A percentile compares a stretch with the other conserved stretches of the same genome.
These are phyloP conservation scores for Lathyrus sativus DNA, from an alignment of 306 rosid genomes.

Conservation along the genomic window DNA sequence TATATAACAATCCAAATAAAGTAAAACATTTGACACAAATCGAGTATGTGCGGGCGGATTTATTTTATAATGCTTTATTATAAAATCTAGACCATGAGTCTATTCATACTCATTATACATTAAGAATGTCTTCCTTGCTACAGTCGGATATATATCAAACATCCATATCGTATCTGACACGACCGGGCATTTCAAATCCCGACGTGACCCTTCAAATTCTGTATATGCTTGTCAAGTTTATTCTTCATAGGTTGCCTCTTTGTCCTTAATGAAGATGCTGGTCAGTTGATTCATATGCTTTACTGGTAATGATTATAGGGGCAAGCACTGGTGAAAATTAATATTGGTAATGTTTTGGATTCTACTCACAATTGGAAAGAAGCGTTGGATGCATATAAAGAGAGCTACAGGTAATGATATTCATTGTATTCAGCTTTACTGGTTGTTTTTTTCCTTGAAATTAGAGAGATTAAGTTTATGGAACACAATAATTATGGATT, in stretches of 20 bases:
- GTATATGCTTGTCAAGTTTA: slow-evolving; percentile 15
- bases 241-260: slow-evolving; percentile 23
- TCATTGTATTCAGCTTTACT: slow-evolving; percentile 16
- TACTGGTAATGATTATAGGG: slow-evolving; percentile 60
- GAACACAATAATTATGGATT: slow-evolving; percentile 7
- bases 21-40: slow-evolving; percentile 2
- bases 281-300: slow-evolving; percentile 41
- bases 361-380: slow-evolving; percentile 60
- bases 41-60: slow-evolving; percentile 23
- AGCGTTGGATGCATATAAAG: slow-evolving; percentile 71
- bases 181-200: slow-evolving; percentile 14
- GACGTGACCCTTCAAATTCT: slow-evolving; percentile 10
- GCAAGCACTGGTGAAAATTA: slow-evolving; percentile 70
- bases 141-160: background rate
- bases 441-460: slow-evolving; percentile 29
- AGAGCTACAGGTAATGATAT: slow-evolving; percentile 70
- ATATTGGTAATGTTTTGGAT: slow-evolving; percentile 81
- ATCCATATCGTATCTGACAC: slow-evolving; percentile 1
- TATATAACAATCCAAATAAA: slow-evolving; percentile 3
- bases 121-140: slow-evolving; percentile 19
- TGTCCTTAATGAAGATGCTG: slow-evolving; percentile 24
- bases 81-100: background rate
- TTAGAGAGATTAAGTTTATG: background rate
- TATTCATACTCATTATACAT: slow-evolving; percentile 3
- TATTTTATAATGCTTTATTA: background rate